These are phyloP conservation scores for Yamadazyma songkhlaensis DNA, from an alignment of 1,139 yeast genomes.

Conservation along the genomic window DNA sequence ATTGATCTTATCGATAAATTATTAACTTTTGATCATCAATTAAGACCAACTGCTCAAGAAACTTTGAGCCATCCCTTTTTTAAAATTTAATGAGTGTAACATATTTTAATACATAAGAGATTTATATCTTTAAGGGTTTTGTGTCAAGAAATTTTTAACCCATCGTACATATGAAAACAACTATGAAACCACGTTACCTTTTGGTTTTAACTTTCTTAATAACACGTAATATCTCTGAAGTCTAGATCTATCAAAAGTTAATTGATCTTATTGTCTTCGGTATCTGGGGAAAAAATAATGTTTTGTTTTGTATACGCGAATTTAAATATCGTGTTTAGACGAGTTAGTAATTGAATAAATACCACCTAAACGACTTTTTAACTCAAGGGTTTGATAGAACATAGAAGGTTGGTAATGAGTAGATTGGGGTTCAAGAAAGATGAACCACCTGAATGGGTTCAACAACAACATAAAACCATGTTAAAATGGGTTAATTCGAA, in stretches of 20 bases:
- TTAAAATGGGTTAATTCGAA: conserved; percentile 45
- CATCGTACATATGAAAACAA: too few relatives aligned
- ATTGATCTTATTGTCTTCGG: neutral
- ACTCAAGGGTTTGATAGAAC: neutral
- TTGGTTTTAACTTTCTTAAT: too few relatives aligned
- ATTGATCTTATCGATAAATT: conserved; percentile 81
- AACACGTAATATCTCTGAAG: too few relatives aligned
- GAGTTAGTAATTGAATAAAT: neutral
- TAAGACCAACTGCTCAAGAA: conserved; percentile 89
- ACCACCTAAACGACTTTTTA: conserved; percentile 1
- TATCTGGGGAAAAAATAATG: neutral
- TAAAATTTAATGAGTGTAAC: conserved; percentile 5
- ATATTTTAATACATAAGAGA: neutral
- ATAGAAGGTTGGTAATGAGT: neutral
- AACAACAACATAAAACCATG: conserved; percentile 45
- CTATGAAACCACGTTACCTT: too few relatives aligned
- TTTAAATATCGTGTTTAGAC: conserved; percentile 1
- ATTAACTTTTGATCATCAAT: conserved; percentile 90
- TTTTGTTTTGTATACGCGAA: conserved; percentile 1
- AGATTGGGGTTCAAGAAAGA: neutral
- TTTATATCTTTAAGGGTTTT: too few relatives aligned
- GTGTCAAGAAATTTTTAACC: neutral
- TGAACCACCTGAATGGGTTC: conserved; percentile 31
- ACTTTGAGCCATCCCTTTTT: conserved; percentile 73
- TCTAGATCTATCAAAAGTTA: too few relatives aligned